Evolutionary conservation across 495 filamentous ascomycete genomes (phyloP).

Genomic region (Trichoderma virens): DNA sequence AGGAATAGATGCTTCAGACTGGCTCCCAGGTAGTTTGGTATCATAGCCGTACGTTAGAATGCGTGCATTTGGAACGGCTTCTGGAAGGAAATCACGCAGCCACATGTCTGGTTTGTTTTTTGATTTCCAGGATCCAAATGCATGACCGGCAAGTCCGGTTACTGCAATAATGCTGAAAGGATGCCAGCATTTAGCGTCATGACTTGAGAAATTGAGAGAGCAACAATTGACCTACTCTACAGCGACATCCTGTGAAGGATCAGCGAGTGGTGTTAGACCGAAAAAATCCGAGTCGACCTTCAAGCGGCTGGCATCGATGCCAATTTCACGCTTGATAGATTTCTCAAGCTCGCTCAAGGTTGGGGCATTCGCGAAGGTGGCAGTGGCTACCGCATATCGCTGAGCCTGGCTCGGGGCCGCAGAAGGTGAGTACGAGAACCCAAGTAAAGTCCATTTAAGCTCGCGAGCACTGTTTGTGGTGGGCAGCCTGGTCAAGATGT

Average conservation of each 20-base stretch:
- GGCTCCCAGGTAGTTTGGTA: slow-evolving; percentile 14
- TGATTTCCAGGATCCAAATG: slow-evolving; percentile 20
- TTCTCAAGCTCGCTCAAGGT: neutral
- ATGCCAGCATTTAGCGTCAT: neutral
- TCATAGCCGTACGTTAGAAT: slow-evolving; percentile 19
- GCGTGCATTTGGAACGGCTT: slow-evolving; percentile 12
- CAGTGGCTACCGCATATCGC: slow-evolving; percentile 1
- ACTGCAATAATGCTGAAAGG: slow-evolving; percentile 19
- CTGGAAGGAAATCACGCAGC: slow-evolving; percentile 18
- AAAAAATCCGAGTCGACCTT: neutral
- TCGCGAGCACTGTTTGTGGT: neutral
- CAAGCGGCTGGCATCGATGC: slow-evolving; percentile 7
- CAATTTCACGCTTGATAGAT: neutral
- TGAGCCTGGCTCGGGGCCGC: neutral
- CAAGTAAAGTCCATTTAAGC: neutral
- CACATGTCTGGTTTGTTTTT: slow-evolving; percentile 15
- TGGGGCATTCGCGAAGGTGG: neutral
- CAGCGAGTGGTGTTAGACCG: neutral
- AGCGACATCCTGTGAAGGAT: neutral
- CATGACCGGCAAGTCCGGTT: slow-evolving; percentile 20
- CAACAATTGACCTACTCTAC: neutral
- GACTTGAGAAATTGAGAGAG: too few species aligned
- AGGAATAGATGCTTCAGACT: neutral
- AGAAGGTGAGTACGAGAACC: neutral
- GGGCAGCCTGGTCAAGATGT: neutral